These are phyloP conservation scores for Acanthamoeba culbertsoni DNA, from an alignment of 208 protist genomes.

Conservation along the genomic window DNA sequence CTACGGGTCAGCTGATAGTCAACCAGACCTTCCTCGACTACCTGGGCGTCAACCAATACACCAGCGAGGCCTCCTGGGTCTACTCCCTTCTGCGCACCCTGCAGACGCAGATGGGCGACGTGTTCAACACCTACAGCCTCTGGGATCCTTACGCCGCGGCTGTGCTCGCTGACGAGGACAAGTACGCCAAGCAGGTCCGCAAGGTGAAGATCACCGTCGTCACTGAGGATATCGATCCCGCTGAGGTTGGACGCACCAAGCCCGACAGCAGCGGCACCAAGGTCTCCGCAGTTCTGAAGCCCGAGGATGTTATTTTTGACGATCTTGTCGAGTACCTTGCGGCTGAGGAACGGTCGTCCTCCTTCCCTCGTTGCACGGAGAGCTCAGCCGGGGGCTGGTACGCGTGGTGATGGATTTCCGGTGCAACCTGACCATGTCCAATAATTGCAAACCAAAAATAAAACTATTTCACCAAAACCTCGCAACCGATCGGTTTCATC, in stretches of 20 bases:
- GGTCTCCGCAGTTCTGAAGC: background rate
- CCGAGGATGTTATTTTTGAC: background rate
- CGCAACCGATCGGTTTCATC: too few species aligned
- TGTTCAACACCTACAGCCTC: background rate
- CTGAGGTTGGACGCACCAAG: background rate
- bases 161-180: background rate
- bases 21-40: background rate
- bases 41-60: background rate
- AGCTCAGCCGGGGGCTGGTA: background rate
- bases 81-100: background rate
- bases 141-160: background rate
- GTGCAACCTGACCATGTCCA: too few species aligned
- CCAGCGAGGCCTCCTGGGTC: background rate
- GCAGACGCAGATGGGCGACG: background rate
- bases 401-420: background rate
- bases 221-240: background rate
- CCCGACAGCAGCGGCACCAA: background rate
- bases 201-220: slow-evolving; percentile 2
- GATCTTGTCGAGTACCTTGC: background rate
- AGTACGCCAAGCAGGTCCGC: background rate
- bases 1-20: background rate
- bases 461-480: background rate
- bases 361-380: background rate
- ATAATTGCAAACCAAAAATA: background rate
- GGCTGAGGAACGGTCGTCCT: background rate